Evolutionary conservation across 129 eudicot genomes (phyloP).

Genomic region (Oenanthe sinensis): DNA sequence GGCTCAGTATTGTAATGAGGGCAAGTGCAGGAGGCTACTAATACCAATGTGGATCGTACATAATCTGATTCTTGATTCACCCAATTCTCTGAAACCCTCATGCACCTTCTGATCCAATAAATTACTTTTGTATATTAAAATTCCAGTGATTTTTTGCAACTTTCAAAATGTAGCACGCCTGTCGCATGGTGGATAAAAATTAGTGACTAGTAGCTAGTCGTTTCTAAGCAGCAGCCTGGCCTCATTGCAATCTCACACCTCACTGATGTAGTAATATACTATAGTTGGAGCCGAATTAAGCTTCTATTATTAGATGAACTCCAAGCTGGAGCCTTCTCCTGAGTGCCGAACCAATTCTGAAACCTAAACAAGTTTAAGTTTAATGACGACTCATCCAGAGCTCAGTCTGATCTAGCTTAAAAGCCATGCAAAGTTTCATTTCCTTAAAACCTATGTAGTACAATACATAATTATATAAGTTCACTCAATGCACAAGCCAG

Average conservation of each 20-base stretch:
- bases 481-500: background rate
- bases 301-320: too few species aligned
- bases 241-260: background rate
- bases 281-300: too few species aligned
- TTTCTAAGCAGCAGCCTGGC: background rate
- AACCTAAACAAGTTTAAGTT: background rate
- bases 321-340: too few species aligned
- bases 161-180: background rate
- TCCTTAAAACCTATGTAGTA: too few species aligned
- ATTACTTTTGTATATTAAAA: background rate
- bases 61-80: background rate
- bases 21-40: slow-evolving; percentile 2
- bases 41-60: slow-evolving; percentile 3
- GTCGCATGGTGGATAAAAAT: background rate
- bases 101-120: background rate
- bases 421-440: too few species aligned
- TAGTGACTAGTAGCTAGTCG: background rate
- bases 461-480: too few species aligned
- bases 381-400: background rate
- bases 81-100: slow-evolving; percentile 1
- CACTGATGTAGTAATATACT: background rate
- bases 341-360: background rate
- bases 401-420: too few species aligned
- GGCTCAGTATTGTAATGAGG: background rate
- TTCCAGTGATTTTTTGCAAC: background rate